A percentile compares a stretch with the other conserved stretches of the same genome.
These are phyloP conservation scores for Lepidium africanum DNA, from an alignment of 345 rosid species.

Conservation along the genomic window DNA sequence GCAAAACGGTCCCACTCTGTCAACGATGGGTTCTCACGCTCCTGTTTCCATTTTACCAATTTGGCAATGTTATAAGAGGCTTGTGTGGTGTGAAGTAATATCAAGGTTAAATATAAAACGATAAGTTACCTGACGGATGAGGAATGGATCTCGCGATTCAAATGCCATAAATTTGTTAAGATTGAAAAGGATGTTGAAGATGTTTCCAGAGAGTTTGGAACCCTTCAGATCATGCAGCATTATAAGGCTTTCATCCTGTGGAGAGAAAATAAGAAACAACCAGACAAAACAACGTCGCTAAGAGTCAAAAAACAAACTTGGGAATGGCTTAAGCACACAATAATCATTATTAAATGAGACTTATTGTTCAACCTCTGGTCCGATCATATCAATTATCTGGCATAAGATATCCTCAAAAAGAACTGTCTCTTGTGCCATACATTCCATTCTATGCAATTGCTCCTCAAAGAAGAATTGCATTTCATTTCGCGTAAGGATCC, in stretches of 20 bases:
- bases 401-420: slow-evolving; percentile 91
- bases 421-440: slow-evolving; percentile 98
- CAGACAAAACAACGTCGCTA: not conserved
- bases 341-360: not conserved
- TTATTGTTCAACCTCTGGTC: slow-evolving; percentile 59
- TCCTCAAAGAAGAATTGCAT: slow-evolving; percentile 93
- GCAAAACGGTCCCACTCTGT: slow-evolving; percentile 99
- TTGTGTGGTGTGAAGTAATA: not conserved
- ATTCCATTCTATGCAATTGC: slow-evolving; percentile 97
- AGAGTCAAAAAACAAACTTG: not conserved
- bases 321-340: not conserved
- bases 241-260: slow-evolving; percentile 63
- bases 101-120: not conserved
- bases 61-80: not conserved
- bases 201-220: slow-evolving; percentile 80
- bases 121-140: slow-evolving; percentile 77
- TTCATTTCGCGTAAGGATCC: slow-evolving; percentile 74
- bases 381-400: slow-evolving; percentile 94
- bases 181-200: slow-evolving; percentile 90
- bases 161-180: slow-evolving; percentile 97
- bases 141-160: slow-evolving; percentile 94
- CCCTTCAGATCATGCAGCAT: slow-evolving; percentile 67
- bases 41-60: slow-evolving; percentile 39
- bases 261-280: not conserved
- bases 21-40: slow-evolving; percentile 89